These are phyloP conservation scores for Aspergillus vadensis DNA, from an alignment of 2,329 filamentous ascomycete species.

Conservation along the genomic window DNA sequence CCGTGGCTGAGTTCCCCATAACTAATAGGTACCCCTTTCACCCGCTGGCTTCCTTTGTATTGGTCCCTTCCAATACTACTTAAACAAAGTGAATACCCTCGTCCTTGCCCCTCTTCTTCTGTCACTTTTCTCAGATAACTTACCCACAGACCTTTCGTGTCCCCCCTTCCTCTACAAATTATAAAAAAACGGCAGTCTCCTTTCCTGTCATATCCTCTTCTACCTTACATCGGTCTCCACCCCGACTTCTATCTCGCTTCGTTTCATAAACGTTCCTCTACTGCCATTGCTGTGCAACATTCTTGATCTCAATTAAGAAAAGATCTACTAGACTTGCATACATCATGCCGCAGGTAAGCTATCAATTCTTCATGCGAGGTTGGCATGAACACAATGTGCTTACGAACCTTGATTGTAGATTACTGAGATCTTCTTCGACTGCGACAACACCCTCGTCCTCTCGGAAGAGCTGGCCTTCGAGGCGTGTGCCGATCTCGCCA, in stretches of 20 bases:
- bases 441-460: slow-evolving; percentile 87
- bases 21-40: background rate
- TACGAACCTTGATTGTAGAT: slow-evolving; percentile 50
- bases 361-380: background rate
- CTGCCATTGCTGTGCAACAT: background rate
- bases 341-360: slow-evolving; percentile 40
- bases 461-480: slow-evolving; percentile 90
- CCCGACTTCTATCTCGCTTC: slow-evolving; percentile 7
- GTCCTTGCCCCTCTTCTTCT: background rate
- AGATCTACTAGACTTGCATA: slow-evolving; percentile 1
- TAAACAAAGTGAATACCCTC: slow-evolving; percentile 3
- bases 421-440: slow-evolving; percentile 72
- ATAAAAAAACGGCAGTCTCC: background rate
- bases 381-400: slow-evolving; percentile 13
- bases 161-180: background rate
- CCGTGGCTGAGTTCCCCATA: background rate
- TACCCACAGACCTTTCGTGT: background rate
- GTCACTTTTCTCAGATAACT: background rate
- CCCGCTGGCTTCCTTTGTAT: background rate
- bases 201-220: slow-evolving; percentile 1
- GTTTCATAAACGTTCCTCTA: background rate
- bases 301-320: background rate
- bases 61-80: background rate
- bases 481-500: slow-evolving; percentile 85
- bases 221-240: background rate